Evolutionary conservation across 2,329 filamentous ascomycete genomes (phyloP), one percentile per base, ranked within the genome.

Genomic region (Aspergillus arachidicola): DNA sequence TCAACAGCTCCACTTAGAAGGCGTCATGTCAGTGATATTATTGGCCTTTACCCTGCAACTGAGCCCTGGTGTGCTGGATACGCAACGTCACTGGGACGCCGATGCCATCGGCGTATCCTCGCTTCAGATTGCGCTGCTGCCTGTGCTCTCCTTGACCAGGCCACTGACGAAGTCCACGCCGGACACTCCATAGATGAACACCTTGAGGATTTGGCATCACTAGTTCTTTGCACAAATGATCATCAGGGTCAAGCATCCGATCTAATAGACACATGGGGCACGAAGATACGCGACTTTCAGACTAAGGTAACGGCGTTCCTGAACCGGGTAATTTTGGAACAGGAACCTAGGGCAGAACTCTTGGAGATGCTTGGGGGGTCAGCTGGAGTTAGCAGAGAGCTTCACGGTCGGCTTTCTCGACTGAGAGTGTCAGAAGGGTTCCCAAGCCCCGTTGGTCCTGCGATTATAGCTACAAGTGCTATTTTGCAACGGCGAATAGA

Each of bases 181-280:
- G 67, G 69, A 36, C 21, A 12, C 3, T 46, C 23, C 26, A 67
- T 70, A 23, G 38, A 67, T 28, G 46, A 58, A 2, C 41, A 70
- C 14, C 59, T 73, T 0, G 53, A 68, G 38, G 51, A 69, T 16
- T 32, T 74, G 9, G 71, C 71, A n/a, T 68, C 69, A 28, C 36
- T 65, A 36, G 67, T 69, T 10, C 50, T 74, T 32, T 73, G 72
- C 57, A 66, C 12, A 26, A 36, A 51, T 2, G 64, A 48, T 3
- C 71, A 73, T 51, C 69, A 72, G 38, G 21, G 34, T 9, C 69
- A 71, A 48, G 70, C 69, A 14, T 36, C 36, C 1, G 34, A 19
- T 43, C 62, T 72, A 36, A 9, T 16, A 6, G 32, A 1, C 10
- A 36, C 32, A n/a, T 54, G 51, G 51, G 6, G 30, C 10, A 23